These are phyloP conservation scores for Saitozyma podzolica DNA, from an alignment of 768 basidiomycete genomes.

Conservation along the genomic window DNA sequence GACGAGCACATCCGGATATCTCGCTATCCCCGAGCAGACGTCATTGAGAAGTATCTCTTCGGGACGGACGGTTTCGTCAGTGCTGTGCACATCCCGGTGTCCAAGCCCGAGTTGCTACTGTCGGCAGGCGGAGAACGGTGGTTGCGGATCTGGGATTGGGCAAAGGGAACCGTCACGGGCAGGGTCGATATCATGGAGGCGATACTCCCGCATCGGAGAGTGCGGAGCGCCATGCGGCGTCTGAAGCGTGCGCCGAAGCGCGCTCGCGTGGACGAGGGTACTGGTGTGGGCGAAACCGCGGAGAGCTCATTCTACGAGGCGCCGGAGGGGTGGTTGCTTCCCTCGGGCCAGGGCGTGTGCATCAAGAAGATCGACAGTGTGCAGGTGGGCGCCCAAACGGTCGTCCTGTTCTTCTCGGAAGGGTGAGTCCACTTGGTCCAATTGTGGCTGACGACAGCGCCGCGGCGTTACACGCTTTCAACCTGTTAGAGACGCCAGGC, in stretches of 20 bases:
- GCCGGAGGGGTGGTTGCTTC: conserved; percentile 41
- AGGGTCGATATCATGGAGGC: conserved; percentile 59
- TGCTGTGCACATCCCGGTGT: conserved; percentile 66
- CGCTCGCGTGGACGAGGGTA: neutral
- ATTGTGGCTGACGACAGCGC: conserved; percentile 15
- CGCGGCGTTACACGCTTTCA: conserved; percentile 46
- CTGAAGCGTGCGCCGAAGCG: conserved; percentile 23
- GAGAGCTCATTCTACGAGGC: conserved; percentile 34
- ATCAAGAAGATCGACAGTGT: conserved; percentile 42
- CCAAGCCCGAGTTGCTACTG: conserved; percentile 58
- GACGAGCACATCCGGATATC: conserved; percentile 95
- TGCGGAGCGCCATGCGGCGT: conserved; percentile 47
- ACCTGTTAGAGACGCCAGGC: conserved; percentile 18
- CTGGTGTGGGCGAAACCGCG: neutral
- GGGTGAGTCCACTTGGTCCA: conserved; percentile 33
- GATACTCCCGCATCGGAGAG: conserved; percentile 55
- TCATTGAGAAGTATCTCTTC: conserved; percentile 81
- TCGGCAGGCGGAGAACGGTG: conserved; percentile 89
- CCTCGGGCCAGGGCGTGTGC: conserved; percentile 47
- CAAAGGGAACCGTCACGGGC: conserved; percentile 59
- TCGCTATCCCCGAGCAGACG: conserved; percentile 81
- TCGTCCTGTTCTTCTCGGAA: conserved; percentile 50
- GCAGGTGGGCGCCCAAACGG: conserved; percentile 23
- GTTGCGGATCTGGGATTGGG: conserved; percentile 55
- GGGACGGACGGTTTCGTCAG: conserved; percentile 78